Evolutionary conservation across 768 basidiomycete genomes (phyloP).

Genomic region (Leccinum imitatum): DNA sequence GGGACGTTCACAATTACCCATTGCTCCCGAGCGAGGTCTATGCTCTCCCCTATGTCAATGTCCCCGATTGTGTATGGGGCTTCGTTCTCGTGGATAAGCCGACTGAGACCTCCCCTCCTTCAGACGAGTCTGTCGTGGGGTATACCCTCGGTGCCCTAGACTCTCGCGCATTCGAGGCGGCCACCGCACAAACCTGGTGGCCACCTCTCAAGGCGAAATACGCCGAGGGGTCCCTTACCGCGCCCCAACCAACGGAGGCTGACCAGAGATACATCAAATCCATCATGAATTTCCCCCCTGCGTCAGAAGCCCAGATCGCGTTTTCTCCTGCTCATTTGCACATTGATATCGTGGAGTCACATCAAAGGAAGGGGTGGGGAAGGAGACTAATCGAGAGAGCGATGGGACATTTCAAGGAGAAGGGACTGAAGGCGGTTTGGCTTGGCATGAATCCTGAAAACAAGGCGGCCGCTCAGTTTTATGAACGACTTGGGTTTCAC

Average conservation of each 20-base stretch:
- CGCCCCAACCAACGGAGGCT: slow-evolving; percentile 19
- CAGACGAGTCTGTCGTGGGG: slow-evolving; percentile 55
- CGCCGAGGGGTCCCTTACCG: slow-evolving; percentile 25
- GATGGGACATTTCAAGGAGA: slow-evolving; percentile 50
- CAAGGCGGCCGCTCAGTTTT: slow-evolving; percentile 57
- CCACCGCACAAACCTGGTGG: slow-evolving; percentile 62
- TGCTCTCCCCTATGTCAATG: slow-evolving; percentile 71
- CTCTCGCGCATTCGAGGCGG: slow-evolving; percentile 61
- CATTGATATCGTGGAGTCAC: slow-evolving; percentile 64
- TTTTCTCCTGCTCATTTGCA: slow-evolving; percentile 78
- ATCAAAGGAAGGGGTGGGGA: slow-evolving; percentile 75
- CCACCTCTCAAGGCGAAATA: slow-evolving; percentile 59
- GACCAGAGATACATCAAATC: slow-evolving; percentile 34
- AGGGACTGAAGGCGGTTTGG: slow-evolving; percentile 55
- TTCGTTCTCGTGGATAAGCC: slow-evolving; percentile 65
- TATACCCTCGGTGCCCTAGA: slow-evolving; percentile 70
- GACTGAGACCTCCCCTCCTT: slow-evolving; percentile 17
- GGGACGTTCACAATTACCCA: slow-evolving; percentile 54
- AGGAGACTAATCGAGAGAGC: slow-evolving; percentile 55
- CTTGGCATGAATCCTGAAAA: slow-evolving; percentile 69
- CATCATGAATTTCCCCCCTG: slow-evolving; percentile 38
- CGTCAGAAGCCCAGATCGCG: slow-evolving; percentile 52
- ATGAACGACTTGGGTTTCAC: slow-evolving; percentile 60
- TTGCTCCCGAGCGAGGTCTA: slow-evolving; percentile 73
- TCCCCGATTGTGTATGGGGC: slow-evolving; percentile 61